Base-by-base conservation (phyloP, 306 rosid genomes). In the Luffa acutangula region DNA sequence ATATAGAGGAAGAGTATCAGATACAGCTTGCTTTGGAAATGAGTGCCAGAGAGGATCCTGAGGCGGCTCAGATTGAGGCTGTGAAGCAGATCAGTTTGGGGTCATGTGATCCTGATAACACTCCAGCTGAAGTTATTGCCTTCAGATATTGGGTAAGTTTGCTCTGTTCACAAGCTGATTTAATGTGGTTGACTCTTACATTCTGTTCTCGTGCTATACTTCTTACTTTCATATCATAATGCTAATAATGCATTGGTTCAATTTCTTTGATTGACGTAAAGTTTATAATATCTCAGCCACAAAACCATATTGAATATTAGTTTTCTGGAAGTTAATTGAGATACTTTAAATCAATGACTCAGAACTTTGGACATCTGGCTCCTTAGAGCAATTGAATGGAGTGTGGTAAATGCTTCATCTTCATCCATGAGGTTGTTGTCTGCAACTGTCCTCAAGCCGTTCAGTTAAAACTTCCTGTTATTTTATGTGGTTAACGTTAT, bases 41-140 rank as follows among this genome's bases (percentile, higher is more conserved):
- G 87, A 95, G 98, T 85, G 98, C 98, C 37, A 91, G 92, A 82
- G 98, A 95, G 86, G 98, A 95, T 89, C 98, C 97, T 13, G 98
- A 93, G 86, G 98, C 98, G 73, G 96, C 90, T 87, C 97, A 95
- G 87, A 95, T 95, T 87, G 98, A 92, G 86, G 98, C 97, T 82
- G 91, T 92, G 69, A 95, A 93, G 93, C 96, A 95, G 89, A 95
- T 95, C 78, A 92, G 98, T 87, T 86, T 95, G 79, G 98, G 97
- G 57, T 90, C 98, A 81, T 91, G 96, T 83, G 93, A 89, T 41
- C 87, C 89, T 65, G 90, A 87, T 77, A 89, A 95, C 70, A 89
- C 97, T 54, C 96, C 96, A 4, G 97, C 97, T 76, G 98, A 92
- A 90, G 91, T 95, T 52, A 86, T 91, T 84, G 97, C 97, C 80